Conservation (phyloP, 108 stramenopile species). For the Schizochytrium sp. region DNA sequence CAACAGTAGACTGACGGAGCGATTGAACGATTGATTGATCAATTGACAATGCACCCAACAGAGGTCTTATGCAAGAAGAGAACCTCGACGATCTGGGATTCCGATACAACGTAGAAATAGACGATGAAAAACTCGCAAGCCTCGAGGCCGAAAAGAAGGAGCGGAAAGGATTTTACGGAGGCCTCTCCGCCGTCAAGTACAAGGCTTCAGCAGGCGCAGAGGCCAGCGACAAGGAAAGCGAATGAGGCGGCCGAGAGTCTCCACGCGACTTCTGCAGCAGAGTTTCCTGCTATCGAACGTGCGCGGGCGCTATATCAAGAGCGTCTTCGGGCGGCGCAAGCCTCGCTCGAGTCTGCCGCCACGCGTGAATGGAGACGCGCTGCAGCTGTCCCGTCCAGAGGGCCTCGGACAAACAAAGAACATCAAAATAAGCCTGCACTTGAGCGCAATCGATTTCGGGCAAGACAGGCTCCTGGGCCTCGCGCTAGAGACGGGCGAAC, state of each 20-base stretch:
- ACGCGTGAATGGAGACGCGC: background rate
- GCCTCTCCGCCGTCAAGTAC: background rate
- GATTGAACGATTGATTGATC: background rate
- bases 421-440: background rate
- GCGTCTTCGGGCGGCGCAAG: background rate
- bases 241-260: background rate
- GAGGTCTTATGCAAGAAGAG: conserved; percentile 16
- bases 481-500: background rate
- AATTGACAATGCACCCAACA: background rate
- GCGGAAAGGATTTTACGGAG: background rate
- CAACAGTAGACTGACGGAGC: background rate
- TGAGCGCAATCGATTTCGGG: background rate
- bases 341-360: background rate
- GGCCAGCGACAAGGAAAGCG: background rate
- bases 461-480: background rate
- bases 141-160: background rate
- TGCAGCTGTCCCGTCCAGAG: background rate
- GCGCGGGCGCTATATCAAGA: background rate
- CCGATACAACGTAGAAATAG: background rate
- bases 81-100: background rate
- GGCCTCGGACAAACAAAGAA: background rate
- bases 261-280: background rate
- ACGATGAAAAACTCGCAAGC: background rate
- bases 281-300: background rate
- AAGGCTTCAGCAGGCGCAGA: background rate